phyloP scores from a whole-genome alignment of 2,329 filamentous ascomycete genomes.

The Xylariomycetidae sp. region DNA sequence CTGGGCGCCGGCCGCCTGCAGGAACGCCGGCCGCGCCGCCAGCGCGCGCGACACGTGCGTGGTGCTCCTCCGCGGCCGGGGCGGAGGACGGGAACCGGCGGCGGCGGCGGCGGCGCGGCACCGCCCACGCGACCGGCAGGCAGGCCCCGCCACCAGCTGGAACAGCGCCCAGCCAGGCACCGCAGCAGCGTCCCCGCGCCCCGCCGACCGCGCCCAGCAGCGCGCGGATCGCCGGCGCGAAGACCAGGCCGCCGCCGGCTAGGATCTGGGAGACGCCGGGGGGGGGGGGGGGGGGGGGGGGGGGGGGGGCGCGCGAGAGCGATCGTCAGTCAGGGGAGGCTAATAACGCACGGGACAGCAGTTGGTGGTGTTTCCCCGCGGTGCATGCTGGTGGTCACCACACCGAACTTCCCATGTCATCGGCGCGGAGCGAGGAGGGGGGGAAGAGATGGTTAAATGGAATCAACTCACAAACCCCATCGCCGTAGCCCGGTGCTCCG shows the following conservation, averaged over 20 bases:
- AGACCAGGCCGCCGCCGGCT: conserved; percentile 35
- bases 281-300: conserved; percentile 4
- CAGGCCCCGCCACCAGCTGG: conserved; percentile 31
- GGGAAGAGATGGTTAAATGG: conserved; percentile 3
- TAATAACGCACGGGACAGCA: too few species aligned
- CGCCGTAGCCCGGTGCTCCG: conserved; percentile 37
- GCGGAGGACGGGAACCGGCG: conserved; percentile 28
- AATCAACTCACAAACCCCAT: conserved; percentile 34
- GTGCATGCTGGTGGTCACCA: too few species aligned
- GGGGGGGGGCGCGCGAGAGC: too few species aligned
- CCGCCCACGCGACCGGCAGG: conserved; percentile 32
- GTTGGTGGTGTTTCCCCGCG: too few species aligned
- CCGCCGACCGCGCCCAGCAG: conserved; percentile 37
- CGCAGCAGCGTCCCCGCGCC: conserved; percentile 37
- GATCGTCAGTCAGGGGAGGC: too few species aligned
- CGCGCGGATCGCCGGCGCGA: conserved; percentile 33
- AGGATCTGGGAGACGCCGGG: conserved; percentile 23
- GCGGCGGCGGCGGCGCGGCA: conserved; percentile 33
- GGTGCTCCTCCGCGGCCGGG: conserved; percentile 20
- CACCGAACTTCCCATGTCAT: not conserved
- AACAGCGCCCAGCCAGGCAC: conserved; percentile 33
- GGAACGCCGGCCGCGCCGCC: conserved; percentile 32
- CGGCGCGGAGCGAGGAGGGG: not conserved
- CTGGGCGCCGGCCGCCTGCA: conserved; percentile 38
- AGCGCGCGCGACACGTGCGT: conserved; percentile 33